Evolutionary conservation across 768 basidiomycete species (phyloP).

Genomic region (Lentinus tigrinus): DNA sequence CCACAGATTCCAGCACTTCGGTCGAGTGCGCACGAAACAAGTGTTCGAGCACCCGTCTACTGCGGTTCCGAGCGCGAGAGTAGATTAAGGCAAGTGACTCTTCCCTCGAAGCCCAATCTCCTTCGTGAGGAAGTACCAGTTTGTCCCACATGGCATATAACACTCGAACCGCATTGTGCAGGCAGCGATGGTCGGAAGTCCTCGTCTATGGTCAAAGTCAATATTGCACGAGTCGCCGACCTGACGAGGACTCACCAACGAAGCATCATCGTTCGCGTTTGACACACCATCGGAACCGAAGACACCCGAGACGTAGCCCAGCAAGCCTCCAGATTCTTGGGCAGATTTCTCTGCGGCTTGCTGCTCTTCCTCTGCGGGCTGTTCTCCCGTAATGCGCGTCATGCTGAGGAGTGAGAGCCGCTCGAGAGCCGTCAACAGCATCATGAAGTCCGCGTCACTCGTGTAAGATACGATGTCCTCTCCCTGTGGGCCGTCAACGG

Average conservation of each 20-base stretch:
- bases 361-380: constrained; percentile 56
- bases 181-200: constrained; percentile 71
- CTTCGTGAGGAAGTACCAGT: constrained; percentile 35
- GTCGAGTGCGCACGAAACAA: constrained; percentile 77
- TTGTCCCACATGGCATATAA: constrained; percentile 75
- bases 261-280: constrained; percentile 49
- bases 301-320: constrained; percentile 90
- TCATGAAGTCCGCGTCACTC: constrained; percentile 81
- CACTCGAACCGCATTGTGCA: constrained; percentile 80
- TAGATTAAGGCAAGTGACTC: constrained; percentile 70
- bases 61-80: constrained; percentile 62
- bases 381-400: constrained; percentile 51
- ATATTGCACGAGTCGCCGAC: not conserved
- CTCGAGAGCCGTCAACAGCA: constrained; percentile 83
- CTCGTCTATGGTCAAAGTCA: constrained; percentile 46
- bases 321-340: constrained; percentile 61
- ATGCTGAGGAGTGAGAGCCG: constrained; percentile 75
- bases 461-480: constrained; percentile 47
- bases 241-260: constrained; percentile 45
- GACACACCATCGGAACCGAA: constrained; percentile 71
- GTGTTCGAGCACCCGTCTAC: constrained; percentile 79
- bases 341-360: constrained; percentile 48
- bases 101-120: constrained; percentile 52
- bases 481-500: constrained; percentile 34
- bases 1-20: constrained; percentile 81